Conservation (phyloP, 805 yeast species). For the Ogataea zsoltii region DNA sequence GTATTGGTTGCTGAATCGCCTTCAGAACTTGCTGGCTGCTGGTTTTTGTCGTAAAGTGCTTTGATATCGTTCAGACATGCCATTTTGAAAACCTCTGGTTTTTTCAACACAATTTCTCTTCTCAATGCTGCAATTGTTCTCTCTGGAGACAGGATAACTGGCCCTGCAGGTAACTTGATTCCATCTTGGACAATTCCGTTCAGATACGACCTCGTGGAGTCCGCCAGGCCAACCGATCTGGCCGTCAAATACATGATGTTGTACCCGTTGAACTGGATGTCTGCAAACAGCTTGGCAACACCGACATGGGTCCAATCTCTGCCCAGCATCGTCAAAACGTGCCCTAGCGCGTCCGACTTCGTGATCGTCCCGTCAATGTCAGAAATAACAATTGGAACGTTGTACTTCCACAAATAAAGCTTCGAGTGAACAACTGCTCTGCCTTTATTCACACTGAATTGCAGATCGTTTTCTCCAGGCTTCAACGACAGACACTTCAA, state of each 20-base stretch:
- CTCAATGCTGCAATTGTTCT: constrained; percentile 92
- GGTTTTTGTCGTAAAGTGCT: constrained; percentile 50
- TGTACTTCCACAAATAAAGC: constrained; percentile 79
- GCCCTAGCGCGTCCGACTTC: constrained; percentile 96
- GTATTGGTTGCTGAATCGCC: background rate
- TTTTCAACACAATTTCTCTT: constrained; percentile 88
- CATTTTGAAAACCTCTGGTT: constrained; percentile 98
- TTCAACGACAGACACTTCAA: constrained; percentile 69
- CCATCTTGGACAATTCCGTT: constrained; percentile 78
- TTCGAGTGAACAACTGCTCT: constrained; percentile 73
- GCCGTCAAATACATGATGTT: constrained; percentile 93
- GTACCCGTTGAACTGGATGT: constrained; percentile 84
- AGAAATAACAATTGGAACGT: constrained; percentile 88
- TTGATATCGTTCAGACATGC: constrained; percentile 89
- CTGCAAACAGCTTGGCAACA: constrained; percentile 88
- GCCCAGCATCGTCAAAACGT: constrained; percentile 89
- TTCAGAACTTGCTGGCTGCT: background rate
- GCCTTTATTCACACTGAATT: constrained; percentile 81
- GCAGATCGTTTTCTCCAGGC: constrained; percentile 76
- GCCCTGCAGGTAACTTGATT: constrained; percentile 76
- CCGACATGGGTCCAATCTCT: constrained; percentile 98
- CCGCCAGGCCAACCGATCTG: constrained; percentile 93
- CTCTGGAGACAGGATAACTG: constrained; percentile 94
- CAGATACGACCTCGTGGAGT: constrained; percentile 82
- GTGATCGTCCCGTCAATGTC: constrained; percentile 99